phyloP scores from a whole-genome alignment of 495 filamentous ascomycete species.

The Penicillium angulare region DNA sequence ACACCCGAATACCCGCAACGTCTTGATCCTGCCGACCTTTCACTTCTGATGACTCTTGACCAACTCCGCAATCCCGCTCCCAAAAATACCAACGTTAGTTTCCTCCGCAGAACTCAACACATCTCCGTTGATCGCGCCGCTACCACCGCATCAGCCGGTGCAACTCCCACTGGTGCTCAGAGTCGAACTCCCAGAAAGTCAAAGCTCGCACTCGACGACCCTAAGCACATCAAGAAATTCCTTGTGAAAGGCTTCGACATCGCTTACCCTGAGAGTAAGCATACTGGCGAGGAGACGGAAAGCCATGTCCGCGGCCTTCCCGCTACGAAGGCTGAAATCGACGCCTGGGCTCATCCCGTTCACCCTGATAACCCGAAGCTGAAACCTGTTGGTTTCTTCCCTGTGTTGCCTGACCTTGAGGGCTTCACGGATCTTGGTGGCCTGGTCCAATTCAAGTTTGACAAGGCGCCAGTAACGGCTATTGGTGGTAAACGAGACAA shows the following conservation, averaged over 20 bases:
- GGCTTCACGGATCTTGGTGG: conserved; percentile 83
- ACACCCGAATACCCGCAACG: conserved; percentile 64
- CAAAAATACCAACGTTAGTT: conserved; percentile 70
- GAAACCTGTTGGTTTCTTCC: conserved; percentile 74
- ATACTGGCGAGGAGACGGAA: conserved; percentile 51
- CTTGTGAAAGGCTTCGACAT: conserved; percentile 84
- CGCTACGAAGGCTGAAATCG: conserved; percentile 53
- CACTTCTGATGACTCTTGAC: conserved; percentile 74
- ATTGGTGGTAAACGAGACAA: conserved; percentile 63
- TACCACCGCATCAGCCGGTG: conserved; percentile 35
- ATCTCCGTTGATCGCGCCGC: conserved; percentile 68
- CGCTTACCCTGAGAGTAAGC: conserved; percentile 66
- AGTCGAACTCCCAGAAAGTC: conserved; percentile 40
- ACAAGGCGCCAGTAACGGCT: conserved; percentile 68
- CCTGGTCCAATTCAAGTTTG: conserved; percentile 87
- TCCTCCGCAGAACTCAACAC: conserved; percentile 94
- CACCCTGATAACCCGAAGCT: conserved; percentile 82
- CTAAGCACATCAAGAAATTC: conserved; percentile 75
- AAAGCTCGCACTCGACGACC: conserved; percentile 64
- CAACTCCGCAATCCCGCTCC: conserved; percentile 79
- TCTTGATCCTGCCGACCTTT: conserved; percentile 77
- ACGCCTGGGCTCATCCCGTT: conserved; percentile 70
- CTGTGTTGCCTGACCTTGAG: conserved; percentile 83
- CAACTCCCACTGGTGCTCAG: conserved; percentile 34
- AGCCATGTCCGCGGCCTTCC: conserved; percentile 54